Conservation (phyloP, 2,329 filamentous ascomycete genomes). For the Aureobasidium sp. region DNA sequence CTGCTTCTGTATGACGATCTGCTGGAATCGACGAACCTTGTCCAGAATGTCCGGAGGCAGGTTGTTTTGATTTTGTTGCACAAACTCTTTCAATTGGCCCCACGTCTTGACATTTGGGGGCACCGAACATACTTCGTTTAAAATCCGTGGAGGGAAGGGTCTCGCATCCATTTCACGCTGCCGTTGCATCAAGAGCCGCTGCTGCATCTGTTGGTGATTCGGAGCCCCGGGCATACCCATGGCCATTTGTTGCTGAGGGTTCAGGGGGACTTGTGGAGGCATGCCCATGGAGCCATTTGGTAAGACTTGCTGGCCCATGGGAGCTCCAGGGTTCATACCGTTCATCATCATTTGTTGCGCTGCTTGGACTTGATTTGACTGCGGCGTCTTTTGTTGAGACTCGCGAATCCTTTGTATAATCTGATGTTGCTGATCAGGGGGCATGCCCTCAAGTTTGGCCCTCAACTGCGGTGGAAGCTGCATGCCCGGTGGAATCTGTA, state of each 20-base stretch:
- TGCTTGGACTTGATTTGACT: constrained; percentile 20
- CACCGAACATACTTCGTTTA: constrained; percentile 24
- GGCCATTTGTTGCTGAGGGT: constrained; percentile 17
- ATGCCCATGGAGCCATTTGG: constrained; percentile 17
- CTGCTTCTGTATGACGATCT: constrained; percentile 12
- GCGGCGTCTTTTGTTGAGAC: constrained; percentile 24
- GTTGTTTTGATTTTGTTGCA: constrained; percentile 39
- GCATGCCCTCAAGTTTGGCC: constrained; percentile 11
- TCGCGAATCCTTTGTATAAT: constrained; percentile 15
- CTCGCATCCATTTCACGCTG: constrained; percentile 21
- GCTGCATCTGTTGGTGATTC: constrained; percentile 11
- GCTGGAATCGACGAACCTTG: constrained; percentile 27
- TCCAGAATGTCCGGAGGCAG: constrained; percentile 35
- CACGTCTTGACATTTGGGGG: constrained; percentile 49
- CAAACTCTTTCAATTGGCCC: constrained; percentile 52
- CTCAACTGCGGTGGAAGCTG: constrained; percentile 13
- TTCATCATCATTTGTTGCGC: constrained; percentile 24
- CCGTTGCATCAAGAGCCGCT: constrained; percentile 18
- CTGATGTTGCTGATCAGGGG: background rate
- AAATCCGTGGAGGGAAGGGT: constrained; percentile 20
- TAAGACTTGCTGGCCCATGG: constrained; percentile 16
- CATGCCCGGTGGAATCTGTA: constrained; percentile 9
- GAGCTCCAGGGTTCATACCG: background rate
- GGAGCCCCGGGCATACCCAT: constrained; percentile 3
- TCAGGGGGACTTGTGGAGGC: constrained; percentile 11